Conservation (phyloP, 129 eudicot genomes). For the Saussurea involucrata region DNA sequence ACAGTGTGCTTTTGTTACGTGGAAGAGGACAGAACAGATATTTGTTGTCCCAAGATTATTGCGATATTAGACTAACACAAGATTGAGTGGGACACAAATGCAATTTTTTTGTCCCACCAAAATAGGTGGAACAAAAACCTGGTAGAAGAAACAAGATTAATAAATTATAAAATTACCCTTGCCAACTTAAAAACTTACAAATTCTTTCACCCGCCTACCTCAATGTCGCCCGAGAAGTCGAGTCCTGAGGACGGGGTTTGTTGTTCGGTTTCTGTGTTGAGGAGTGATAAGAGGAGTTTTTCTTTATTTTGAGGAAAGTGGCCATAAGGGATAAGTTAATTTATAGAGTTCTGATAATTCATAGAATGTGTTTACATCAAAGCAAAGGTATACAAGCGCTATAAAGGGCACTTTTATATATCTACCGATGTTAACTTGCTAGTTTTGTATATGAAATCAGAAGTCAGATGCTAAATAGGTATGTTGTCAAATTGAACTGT, state of each 20-base stretch:
- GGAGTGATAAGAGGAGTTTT: neutral
- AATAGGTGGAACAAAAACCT: neutral
- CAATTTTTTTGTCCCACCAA: neutral
- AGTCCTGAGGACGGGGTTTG: neutral
- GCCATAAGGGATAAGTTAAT: neutral
- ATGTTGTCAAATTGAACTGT: neutral
- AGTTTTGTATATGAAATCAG: neutral
- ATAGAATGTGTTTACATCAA: neutral
- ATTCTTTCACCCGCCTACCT: neutral
- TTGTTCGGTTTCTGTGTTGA: conserved; percentile 1
- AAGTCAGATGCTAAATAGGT: neutral
- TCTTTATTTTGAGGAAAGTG: neutral
- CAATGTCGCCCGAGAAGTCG: neutral
- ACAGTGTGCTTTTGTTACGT: neutral
- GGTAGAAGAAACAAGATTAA: neutral
- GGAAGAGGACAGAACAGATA: neutral
- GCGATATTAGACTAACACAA: neutral
- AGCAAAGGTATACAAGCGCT: conserved; percentile 3
- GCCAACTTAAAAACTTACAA: neutral
- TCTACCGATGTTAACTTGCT: neutral
- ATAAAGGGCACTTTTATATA: neutral
- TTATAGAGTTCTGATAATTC: neutral
- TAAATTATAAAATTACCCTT: neutral
- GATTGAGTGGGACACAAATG: neutral
- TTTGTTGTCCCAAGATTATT: neutral